Evolutionary conservation across 768 basidiomycete species (phyloP), one percentile per base, ranked within the genome.

Genomic region (Psilocybe tampanensis): DNA sequence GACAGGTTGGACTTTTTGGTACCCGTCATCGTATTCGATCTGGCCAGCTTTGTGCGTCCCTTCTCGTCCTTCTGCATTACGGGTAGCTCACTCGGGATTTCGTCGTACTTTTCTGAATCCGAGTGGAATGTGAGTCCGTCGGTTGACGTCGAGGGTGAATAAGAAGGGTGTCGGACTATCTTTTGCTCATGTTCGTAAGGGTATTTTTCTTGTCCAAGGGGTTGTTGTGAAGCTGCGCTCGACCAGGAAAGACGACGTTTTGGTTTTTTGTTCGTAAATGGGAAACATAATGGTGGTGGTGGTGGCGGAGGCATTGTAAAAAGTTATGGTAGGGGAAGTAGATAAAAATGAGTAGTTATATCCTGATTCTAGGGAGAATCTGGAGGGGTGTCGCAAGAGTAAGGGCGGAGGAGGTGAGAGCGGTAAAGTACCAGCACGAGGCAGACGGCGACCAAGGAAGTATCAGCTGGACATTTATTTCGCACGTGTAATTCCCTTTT

Each of bases 101-200:
- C 77, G 55, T 84, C 83, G 69, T 86, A 88, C 45, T 74, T 74
- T 60, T 88, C 86, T 1, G 86, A 84, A 66, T 88, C 86, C 0
- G 84, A 77, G 59, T 77, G 77, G 62, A 87, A 88, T 2, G 81
- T 77, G 18, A 88, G 70, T 59, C 78, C 80, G 50, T 81, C 80
- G 1, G 76, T 70, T 23, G 66, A 66, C 34, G 79, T 74, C 21
- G 76, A 71, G 43, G 80, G 59, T 8, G 76, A 78, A 17, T 76
- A 78, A 0, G 76, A 66, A 0, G 43, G 82, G 73, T 60, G 77
- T 72, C 59, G 75, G 70, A 59, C 77, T 72, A 56, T 72, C 54
- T 66, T 62, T 42, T 60, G 41, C 36, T 60, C n/a, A n/a, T n/a
- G n/a, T n/a, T n/a, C 60, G 22, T 56, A 54, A 19, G 54, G 29